Percentiles rank a stretch among this genome's conserved stretches.
Conservation (phyloP, 2,329 filamentous ascomycete genomes). For the Claviceps sp. region DNA sequence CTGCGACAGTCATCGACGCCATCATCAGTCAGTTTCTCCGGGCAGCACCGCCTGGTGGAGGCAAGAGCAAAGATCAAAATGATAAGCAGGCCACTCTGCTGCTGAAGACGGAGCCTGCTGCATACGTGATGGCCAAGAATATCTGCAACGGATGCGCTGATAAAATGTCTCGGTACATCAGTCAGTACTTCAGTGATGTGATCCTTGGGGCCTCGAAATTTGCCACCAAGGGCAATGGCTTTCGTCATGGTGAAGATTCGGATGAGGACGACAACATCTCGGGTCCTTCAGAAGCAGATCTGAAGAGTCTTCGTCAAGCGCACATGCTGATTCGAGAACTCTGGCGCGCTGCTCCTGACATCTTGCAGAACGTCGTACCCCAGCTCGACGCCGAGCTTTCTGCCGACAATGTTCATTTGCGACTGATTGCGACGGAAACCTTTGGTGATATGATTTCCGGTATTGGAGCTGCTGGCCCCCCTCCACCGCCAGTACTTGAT, state of each 20-base stretch:
- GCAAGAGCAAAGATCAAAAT: constrained; percentile 50
- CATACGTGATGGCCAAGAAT: constrained; percentile 92
- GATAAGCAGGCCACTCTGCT: constrained; percentile 70
- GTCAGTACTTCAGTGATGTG: constrained; percentile 93
- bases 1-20: constrained; percentile 73
- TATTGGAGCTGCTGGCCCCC: constrained; percentile 81
- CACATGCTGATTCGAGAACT: constrained; percentile 82
- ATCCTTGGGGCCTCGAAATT: constrained; percentile 73
- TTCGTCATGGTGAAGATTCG: constrained; percentile 46
- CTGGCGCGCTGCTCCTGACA: constrained; percentile 80
- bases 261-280: constrained; percentile 46
- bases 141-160: constrained; percentile 82
- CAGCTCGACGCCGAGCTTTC: constrained; percentile 86
- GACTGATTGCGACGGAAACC: constrained; percentile 81
- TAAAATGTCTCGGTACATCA: constrained; percentile 89
- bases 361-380: constrained; percentile 85
- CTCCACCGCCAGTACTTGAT: constrained; percentile 58
- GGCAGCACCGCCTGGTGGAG: constrained; percentile 58
- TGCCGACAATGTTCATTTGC: constrained; percentile 77
- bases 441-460: constrained; percentile 90
- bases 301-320: constrained; percentile 79
- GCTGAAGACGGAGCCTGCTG: constrained; percentile 78
- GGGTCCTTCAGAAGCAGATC: constrained; percentile 67
- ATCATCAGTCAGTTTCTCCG: constrained; percentile 93
- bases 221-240: constrained; percentile 40